phyloP scores from a whole-genome alignment of 2,329 filamentous ascomycete genomes.

The Verticillium nonalfalfae region DNA sequence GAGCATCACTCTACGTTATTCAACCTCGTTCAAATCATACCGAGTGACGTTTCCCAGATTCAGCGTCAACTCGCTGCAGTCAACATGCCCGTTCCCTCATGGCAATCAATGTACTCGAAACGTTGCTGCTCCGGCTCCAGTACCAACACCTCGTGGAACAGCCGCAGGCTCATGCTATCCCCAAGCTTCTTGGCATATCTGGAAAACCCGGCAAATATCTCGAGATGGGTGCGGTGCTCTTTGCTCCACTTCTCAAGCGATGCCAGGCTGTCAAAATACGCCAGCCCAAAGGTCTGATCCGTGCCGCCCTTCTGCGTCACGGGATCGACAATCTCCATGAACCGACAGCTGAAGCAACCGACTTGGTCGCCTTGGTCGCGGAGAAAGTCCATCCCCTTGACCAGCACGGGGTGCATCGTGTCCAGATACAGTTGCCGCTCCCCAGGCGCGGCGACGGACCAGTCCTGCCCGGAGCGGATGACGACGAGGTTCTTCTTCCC shows the following conservation, averaged over 20 bases:
- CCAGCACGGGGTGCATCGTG: constrained; percentile 36
- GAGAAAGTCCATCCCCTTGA: constrained; percentile 35
- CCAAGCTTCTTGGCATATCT: constrained; percentile 29
- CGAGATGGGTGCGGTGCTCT: constrained; percentile 29
- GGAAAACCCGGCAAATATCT: constrained; percentile 32
- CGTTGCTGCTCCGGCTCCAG: constrained; percentile 29
- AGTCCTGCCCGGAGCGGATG: constrained; percentile 39
- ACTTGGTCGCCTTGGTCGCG: constrained; percentile 33
- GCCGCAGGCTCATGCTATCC: constrained; percentile 24
- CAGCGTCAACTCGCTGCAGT: background rate
- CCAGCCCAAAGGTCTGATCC: constrained; percentile 32
- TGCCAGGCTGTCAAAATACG: constrained; percentile 32
- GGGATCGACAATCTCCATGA: constrained; percentile 32
- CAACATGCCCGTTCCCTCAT: constrained; percentile 26
- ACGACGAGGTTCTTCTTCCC: constrained; percentile 32
- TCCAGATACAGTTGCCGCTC: constrained; percentile 35
- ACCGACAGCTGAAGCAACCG: constrained; percentile 34
- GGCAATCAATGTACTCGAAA: constrained; percentile 35
- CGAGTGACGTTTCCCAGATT: no score
- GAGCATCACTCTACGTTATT: no score
- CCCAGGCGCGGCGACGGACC: constrained; percentile 28
- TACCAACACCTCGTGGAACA: constrained; percentile 35
- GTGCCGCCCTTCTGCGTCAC: constrained; percentile 11
- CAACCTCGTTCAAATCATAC: no score
- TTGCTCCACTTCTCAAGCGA: constrained; percentile 32